Base-by-base conservation (phyloP, 108 stramenopile species). In the Pseudonitzschia delicatissima region DNA sequence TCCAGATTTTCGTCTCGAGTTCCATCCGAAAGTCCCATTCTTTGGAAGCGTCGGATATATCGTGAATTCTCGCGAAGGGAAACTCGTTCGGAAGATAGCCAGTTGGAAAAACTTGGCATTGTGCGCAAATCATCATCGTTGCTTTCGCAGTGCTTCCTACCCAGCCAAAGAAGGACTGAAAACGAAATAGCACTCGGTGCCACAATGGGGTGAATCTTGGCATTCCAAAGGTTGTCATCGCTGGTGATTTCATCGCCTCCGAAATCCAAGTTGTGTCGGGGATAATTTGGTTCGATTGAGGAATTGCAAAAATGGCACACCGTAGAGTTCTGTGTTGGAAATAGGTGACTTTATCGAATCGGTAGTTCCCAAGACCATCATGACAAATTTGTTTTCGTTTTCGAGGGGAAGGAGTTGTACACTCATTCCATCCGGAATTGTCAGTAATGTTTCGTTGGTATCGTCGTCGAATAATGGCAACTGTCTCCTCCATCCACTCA, bases 161-260 rank as follows among this genome's bases (percentile, higher is more conserved):
- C 77, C 80, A 76, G 7, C 35, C 58, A 55, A 76, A 69, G 40
- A 80, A 63, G 63, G 75, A 77, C 4, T n/a, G 76, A 71, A 73
- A 83, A 87, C 15, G 81, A 73, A 48, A n/a, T 7, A n/a, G 20
- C 15, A 20, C 35, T 36, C 37, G n/a, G 28, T 17, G 9, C 13
- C 53, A 77, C 60, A 15, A 83, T 49, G 23, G 91, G 87, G 63
- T 87, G 77, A 2, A 92, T 40, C 45, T 68, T 78, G 17, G 91
- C 91, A 64, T 75, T 88, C 91, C 91, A 92, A 26, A 92, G 33
- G 49, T 60, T 74, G 21, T 72, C 48, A 9, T 72, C 63, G 18
- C 63, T 59, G 53, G 72, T 65, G 1, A 65, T 48, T 45, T 34
- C 45, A n/a, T 69, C 77, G n/a, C n/a, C n/a, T n/a, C 11, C 55